These are phyloP conservation scores for Phaffia tasmanica DNA, from an alignment of 768 basidiomycete genomes.

Conservation along the genomic window DNA sequence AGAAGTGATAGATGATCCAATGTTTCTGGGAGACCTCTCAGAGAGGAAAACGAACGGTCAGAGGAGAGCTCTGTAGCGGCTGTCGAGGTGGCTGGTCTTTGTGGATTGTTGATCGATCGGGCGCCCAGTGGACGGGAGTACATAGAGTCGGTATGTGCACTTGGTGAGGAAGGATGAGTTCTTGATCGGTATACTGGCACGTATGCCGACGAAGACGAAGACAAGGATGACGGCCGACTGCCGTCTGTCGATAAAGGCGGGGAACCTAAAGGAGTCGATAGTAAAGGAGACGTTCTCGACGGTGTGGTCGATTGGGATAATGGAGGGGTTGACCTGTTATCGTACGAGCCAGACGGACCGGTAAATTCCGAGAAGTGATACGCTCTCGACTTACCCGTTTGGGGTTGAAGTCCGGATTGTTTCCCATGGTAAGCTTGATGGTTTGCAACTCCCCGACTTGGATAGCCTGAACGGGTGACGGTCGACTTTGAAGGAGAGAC, in stretches of 20 bases:
- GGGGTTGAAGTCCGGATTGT: not conserved
- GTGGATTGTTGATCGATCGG: slow-evolving; percentile 5
- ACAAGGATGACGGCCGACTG: slow-evolving; percentile 2
- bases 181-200: slow-evolving; percentile 8
- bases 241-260: too few species aligned
- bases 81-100: not conserved
- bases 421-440: not conserved
- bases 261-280: too few species aligned
- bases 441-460: too few species aligned
- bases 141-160: slow-evolving; percentile 1
- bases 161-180: slow-evolving; percentile 2
- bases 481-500: not conserved
- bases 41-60: slow-evolving; percentile 30
- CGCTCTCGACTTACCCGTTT: not conserved
- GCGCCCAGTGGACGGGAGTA: slow-evolving; percentile 2
- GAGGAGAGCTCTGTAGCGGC: not conserved
- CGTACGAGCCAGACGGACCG: not conserved
- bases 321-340: not conserved
- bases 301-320: slow-evolving; percentile 6
- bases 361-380: not conserved
- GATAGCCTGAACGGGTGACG: not conserved
- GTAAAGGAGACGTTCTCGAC: too few species aligned
- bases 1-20: slow-evolving; percentile 79
- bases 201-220: slow-evolving; percentile 8
- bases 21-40: slow-evolving; percentile 74